Percentiles rank a stretch among this genome's conserved stretches.
Evolutionary conservation across 192 early-diverging fungal species (phyloP).

Genomic region (Kickxella alabastrina): DNA sequence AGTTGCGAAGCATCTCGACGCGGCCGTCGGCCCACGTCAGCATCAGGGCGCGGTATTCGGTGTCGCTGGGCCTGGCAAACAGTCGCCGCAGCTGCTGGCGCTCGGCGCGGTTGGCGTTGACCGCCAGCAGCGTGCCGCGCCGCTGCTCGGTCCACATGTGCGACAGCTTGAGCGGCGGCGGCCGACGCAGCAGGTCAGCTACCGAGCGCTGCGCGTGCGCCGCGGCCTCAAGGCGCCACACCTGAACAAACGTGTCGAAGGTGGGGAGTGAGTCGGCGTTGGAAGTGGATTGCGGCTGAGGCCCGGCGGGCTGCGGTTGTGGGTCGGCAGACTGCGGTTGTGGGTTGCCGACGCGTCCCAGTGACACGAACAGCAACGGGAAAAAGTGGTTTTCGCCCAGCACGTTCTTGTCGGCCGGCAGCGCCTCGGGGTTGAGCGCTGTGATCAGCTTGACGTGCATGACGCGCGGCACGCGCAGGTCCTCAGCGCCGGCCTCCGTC

Average conservation of each 20-base stretch:
- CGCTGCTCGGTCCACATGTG: constrained; percentile 45
- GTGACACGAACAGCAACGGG: constrained; percentile 44
- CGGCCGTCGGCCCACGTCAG: constrained; percentile 48
- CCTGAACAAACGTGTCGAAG: constrained; percentile 37
- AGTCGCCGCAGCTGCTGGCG: constrained; percentile 52
- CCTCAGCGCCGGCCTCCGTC: constrained; percentile 5
- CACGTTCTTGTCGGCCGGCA: constrained; percentile 39
- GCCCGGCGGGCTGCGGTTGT: no score
- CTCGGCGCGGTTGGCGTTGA: constrained; percentile 46
- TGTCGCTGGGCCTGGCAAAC: constrained; percentile 48
- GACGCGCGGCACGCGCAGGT: constrained; percentile 10
- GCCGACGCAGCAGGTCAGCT: constrained; percentile 27
- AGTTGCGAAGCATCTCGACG: constrained; percentile 49
- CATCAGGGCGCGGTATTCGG: constrained; percentile 49
- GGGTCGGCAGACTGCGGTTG: no score
- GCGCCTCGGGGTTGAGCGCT: constrained; percentile 46
- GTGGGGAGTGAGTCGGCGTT: no score
- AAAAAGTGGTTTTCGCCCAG: constrained; percentile 47
- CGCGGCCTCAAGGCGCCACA: constrained; percentile 45
- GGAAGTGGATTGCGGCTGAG: no score
- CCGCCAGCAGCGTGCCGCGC: constrained; percentile 35
- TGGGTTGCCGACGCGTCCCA: constrained; percentile 9
- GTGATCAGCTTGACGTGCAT: constrained; percentile 49
- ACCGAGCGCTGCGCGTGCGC: constrained; percentile 41
- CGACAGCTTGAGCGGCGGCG: constrained; percentile 33